Conservation (phyloP, 306 rosid genomes). For the Quillaja saponaria region DNA sequence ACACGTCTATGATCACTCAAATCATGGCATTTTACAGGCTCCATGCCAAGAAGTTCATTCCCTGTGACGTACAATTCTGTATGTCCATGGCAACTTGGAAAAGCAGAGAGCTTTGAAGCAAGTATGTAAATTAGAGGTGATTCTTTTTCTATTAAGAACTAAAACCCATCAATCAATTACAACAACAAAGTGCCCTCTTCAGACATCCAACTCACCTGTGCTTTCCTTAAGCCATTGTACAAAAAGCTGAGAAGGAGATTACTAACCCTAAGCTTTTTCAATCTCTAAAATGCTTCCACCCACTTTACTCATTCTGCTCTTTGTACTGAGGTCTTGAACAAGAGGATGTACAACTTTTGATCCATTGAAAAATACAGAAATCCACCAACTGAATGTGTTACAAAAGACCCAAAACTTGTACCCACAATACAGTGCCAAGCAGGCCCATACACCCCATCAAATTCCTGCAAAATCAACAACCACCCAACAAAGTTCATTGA, state of each 20-base stretch:
- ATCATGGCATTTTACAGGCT: no score
- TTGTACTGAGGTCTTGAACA: constrained; percentile 89
- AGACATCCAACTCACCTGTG: background rate
- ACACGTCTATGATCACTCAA: no score
- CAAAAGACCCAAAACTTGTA: constrained; percentile 93
- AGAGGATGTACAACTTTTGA: constrained; percentile 79
- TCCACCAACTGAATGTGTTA: constrained; percentile 91
- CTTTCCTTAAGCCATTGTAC: constrained; percentile 39
- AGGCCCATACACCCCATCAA: constrained; percentile 94
- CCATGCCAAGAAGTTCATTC: no score
- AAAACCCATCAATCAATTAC: constrained; percentile 12
- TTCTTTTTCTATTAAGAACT: no score
- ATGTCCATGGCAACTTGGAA: no score
- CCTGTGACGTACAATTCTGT: no score
- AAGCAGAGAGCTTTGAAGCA: no score
- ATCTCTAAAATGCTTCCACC: constrained; percentile 27
- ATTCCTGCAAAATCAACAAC: constrained; percentile 65
- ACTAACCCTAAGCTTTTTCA: constrained; percentile 27
- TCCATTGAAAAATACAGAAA: constrained; percentile 93
- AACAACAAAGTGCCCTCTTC: constrained; percentile 5
- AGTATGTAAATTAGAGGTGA: no score
- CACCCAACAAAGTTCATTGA: constrained; percentile 42
- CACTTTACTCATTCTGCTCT: constrained; percentile 70
- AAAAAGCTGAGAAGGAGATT: background rate
- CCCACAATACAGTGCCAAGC: constrained; percentile 99